Percentiles rank a stretch among this genome's conserved stretches.
Conservation (phyloP, 176 grass and related monocot genomes). For the Dactylis glomerata region DNA sequence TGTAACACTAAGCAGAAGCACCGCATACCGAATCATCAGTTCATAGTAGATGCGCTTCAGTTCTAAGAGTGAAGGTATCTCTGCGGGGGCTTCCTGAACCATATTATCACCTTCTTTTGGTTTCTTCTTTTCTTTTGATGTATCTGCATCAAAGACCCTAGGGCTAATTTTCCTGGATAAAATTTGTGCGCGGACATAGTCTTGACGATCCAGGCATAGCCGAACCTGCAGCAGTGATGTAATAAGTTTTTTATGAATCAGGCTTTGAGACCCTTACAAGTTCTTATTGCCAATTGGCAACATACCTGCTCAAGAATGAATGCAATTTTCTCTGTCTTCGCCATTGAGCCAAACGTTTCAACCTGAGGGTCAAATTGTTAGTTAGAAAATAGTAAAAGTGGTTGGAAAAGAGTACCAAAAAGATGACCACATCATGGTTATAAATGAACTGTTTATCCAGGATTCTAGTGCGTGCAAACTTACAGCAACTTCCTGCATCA, state of each 20-base stretch:
- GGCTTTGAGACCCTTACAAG: neutral
- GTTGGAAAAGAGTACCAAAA: neutral
- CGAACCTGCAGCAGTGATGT: constrained; percentile 57
- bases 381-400: neutral
- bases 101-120: constrained; percentile 84
- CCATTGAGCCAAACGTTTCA: constrained; percentile 98
- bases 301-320: constrained; percentile 96
- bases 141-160: constrained; percentile 75
- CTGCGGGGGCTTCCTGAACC: constrained; percentile 83
- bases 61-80: constrained; percentile 80
- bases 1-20: constrained; percentile 7
- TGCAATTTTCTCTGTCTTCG: constrained; percentile 93
- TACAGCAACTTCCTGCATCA: constrained; percentile 99
- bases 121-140: constrained; percentile 92
- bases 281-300: neutral
- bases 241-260: neutral
- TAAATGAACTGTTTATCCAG: neutral
- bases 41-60: constrained; percentile 93
- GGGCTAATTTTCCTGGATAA: constrained; percentile 93
- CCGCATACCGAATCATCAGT: constrained; percentile 78
- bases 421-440: neutral
- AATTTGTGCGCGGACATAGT: constrained; percentile 89
- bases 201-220: constrained; percentile 82
- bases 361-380: constrained; percentile 52
- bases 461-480: constrained; percentile 41